Percentiles rank a stretch among this genome's conserved stretches.
These are phyloP conservation scores for Lactarius sanguifluus DNA, from an alignment of 768 basidiomycete genomes.

Conservation along the genomic window DNA sequence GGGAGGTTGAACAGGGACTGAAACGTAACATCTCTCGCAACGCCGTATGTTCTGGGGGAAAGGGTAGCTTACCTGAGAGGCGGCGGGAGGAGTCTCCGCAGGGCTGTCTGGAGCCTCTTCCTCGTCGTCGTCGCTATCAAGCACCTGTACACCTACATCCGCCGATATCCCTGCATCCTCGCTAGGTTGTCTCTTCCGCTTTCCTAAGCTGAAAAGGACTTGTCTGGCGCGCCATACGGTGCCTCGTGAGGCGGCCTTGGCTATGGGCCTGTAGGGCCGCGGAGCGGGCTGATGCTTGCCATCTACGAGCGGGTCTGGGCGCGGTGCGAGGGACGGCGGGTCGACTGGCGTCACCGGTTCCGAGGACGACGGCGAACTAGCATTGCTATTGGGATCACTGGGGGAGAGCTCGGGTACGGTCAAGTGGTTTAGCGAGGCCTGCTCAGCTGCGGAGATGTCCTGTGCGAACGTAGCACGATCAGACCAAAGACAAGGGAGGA, in stretches of 20 bases:
- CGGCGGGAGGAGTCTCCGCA: background rate
- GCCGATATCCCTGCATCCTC: slow-evolving; percentile 3
- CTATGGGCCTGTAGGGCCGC: slow-evolving; percentile 10
- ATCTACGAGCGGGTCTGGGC: slow-evolving; percentile 12
- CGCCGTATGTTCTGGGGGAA: no score
- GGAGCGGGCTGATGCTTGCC: slow-evolving; percentile 24
- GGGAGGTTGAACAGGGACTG: slow-evolving; percentile 20
- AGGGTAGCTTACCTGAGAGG: background rate
- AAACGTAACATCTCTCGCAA: background rate
- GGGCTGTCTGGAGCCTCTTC: background rate
- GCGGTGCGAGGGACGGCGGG: background rate
- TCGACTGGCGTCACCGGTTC: slow-evolving; percentile 16
- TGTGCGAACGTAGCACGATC: background rate
- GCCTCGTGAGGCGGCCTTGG: slow-evolving; percentile 7
- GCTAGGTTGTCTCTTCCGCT: slow-evolving; percentile 22
- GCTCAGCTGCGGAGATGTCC: slow-evolving; percentile 24
- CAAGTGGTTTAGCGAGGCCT: slow-evolving; percentile 21
- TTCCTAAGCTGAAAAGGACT: slow-evolving; percentile 12
- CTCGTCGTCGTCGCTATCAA: slow-evolving; percentile 1
- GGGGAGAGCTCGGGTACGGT: slow-evolving; percentile 24
- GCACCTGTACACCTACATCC: slow-evolving; percentile 9
- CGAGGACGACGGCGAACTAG: slow-evolving; percentile 19
- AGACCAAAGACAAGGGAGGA: background rate
- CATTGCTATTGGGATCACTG: slow-evolving; percentile 9
- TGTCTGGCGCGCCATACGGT: slow-evolving; percentile 21